Percentiles rank a stretch among this genome's conserved stretches.
phyloP scores from a whole-genome alignment of 176 grass and related monocot species.

The Phoenix roebelenii region DNA sequence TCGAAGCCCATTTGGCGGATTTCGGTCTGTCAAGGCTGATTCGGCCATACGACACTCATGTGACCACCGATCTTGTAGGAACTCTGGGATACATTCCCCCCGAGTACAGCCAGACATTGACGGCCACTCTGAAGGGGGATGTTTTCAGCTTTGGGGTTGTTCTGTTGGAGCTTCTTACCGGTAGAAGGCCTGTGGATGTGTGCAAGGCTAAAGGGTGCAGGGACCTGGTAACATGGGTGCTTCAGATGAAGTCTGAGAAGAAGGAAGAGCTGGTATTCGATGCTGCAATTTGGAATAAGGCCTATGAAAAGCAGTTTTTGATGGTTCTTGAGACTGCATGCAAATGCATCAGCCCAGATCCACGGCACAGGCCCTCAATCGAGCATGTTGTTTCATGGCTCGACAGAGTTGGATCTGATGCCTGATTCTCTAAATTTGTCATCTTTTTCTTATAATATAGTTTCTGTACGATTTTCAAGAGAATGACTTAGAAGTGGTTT shows the following conservation, averaged over 20 bases:
- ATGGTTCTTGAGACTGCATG: slow-evolving; percentile 59
- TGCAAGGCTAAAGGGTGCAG: slow-evolving; percentile 57
- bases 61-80: slow-evolving; percentile 84
- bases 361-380: slow-evolving; percentile 61
- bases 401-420: slow-evolving; percentile 36
- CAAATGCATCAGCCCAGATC: slow-evolving; percentile 62
- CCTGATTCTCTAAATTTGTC: slow-evolving; percentile 6
- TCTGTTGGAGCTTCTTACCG: slow-evolving; percentile 71
- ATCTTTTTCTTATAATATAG: not conserved
- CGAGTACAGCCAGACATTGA: slow-evolving; percentile 73
- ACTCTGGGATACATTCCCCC: slow-evolving; percentile 91
- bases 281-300: slow-evolving; percentile 53
- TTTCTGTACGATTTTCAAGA: no score
- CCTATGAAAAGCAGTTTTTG: slow-evolving; percentile 58
- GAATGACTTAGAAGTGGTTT: no score
- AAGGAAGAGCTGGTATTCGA: slow-evolving; percentile 81
- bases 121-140: slow-evolving; percentile 71
- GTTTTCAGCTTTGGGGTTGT: slow-evolving; percentile 92
- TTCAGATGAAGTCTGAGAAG: slow-evolving; percentile 72
- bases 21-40: slow-evolving; percentile 88
- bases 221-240: slow-evolving; percentile 73
- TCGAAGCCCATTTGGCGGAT: slow-evolving; percentile 85
- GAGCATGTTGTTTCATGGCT: slow-evolving; percentile 74
- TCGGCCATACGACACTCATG: slow-evolving; percentile 84
- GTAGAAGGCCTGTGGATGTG: slow-evolving; percentile 66